Percentiles rank a stretch among this genome's conserved stretches.
These are phyloP conservation scores for Neonectria punicea DNA, from an alignment of 2,329 filamentous ascomycete species.

Conservation along the genomic window DNA sequence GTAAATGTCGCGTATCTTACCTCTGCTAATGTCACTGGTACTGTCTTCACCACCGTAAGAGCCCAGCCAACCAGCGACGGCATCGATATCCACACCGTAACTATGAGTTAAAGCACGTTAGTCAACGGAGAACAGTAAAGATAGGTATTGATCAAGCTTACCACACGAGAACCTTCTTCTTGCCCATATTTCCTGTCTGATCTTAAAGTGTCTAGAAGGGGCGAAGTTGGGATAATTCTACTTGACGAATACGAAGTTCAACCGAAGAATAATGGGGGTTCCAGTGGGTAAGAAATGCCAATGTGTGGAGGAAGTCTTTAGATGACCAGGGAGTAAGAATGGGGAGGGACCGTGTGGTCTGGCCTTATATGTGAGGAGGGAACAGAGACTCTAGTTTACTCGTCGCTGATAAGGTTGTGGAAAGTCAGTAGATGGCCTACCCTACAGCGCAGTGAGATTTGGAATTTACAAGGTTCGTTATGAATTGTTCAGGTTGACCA, in stretches of 20 bases:
- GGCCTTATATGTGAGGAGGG: background rate
- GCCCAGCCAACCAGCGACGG: slow-evolving; percentile 81
- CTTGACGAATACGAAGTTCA: background rate
- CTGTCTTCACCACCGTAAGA: slow-evolving; percentile 80
- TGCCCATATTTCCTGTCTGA: slow-evolving; percentile 42
- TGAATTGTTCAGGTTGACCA: background rate
- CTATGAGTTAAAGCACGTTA: slow-evolving; percentile 39
- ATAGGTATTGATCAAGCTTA: background rate
- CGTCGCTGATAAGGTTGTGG: background rate
- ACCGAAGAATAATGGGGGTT: no score
- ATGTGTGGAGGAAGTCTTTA: background rate
- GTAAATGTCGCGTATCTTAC: slow-evolving; percentile 50
- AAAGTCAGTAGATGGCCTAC: background rate
- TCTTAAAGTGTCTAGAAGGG: background rate
- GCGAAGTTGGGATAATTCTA: no score
- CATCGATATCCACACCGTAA: slow-evolving; percentile 80
- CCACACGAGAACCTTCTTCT: slow-evolving; percentile 50
- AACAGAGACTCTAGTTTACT: background rate
- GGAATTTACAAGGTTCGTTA: background rate
- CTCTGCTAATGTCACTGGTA: slow-evolving; percentile 78
- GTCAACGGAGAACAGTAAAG: background rate
- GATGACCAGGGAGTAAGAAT: background rate
- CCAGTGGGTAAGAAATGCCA: background rate
- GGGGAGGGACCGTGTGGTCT: background rate
- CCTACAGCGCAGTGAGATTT: background rate